A percentile compares a stretch with the other conserved stretches of the same genome.
Conservation (phyloP, 768 basidiomycete species). For the Kwoniella botswanensis region DNA sequence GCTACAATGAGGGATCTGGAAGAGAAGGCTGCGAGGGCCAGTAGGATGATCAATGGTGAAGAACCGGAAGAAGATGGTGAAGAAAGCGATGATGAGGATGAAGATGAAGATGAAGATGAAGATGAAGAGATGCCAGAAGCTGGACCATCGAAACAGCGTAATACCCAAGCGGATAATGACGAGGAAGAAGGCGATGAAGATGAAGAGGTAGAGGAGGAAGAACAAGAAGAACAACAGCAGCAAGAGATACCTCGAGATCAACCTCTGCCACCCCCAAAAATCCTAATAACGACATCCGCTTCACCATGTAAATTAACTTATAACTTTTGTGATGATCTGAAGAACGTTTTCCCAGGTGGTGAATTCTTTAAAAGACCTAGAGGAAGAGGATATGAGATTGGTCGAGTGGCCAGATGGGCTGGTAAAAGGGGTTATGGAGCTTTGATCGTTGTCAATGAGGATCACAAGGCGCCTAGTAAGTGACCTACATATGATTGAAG, state of each 20-base stretch:
- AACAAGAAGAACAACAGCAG: conserved; percentile 38
- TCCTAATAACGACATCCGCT: conserved; percentile 87
- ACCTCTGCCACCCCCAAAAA: conserved; percentile 72
- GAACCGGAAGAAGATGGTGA: conserved; percentile 43
- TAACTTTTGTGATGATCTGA: conserved; percentile 89
- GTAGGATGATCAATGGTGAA: conserved; percentile 67
- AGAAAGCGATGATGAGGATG: conserved; percentile 58
- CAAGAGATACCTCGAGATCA: conserved; percentile 51
- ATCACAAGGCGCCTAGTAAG: conserved; percentile 91
- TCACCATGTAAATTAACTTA: conserved; percentile 88
- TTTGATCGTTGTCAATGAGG: conserved; percentile 90
- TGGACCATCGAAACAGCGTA: conserved; percentile 59
- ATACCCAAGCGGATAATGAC: conserved; percentile 14
- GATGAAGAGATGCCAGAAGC: conserved; percentile 52
- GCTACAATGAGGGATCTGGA: conserved; percentile 44
- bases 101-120: conserved; percentile 69
- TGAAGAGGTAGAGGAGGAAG: conserved; percentile 62
- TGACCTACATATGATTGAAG: conserved; percentile 25
- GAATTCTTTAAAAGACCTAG: conserved; percentile 85
- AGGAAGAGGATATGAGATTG: conserved; percentile 87
- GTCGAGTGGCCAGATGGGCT: conserved; percentile 90
- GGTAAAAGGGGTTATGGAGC: conserved; percentile 85
- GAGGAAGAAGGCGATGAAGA: conserved; percentile 26
- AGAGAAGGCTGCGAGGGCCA: conserved; percentile 45
- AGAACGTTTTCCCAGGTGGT: conserved; percentile 86